phyloP scores from a whole-genome alignment of 768 basidiomycete genomes.

The Gloeostereum incarnatum region DNA sequence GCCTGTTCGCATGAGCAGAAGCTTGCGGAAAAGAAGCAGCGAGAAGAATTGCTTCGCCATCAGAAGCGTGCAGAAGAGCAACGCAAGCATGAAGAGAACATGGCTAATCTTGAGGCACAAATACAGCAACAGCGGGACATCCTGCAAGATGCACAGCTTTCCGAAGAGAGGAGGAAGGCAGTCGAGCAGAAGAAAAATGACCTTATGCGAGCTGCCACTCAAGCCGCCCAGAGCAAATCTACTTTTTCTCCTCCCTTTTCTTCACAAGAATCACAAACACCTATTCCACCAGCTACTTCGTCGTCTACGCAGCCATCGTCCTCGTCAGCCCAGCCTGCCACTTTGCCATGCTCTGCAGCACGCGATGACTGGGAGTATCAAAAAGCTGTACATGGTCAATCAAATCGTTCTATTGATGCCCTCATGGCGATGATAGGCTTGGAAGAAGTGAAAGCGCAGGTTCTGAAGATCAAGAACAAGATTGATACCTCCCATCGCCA shows the following conservation, averaged over 20 bases:
- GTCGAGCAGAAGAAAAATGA: slow-evolving; percentile 35
- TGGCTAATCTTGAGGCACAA: slow-evolving; percentile 34
- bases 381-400: slow-evolving; percentile 43
- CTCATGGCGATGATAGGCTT: slow-evolving; percentile 67
- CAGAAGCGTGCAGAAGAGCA: slow-evolving; percentile 35
- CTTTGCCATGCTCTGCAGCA: too few species aligned
- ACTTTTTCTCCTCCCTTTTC: slow-evolving; percentile 1
- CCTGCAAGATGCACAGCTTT: slow-evolving; percentile 24
- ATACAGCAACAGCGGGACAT: slow-evolving; percentile 22
- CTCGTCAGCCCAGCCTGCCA: not conserved
- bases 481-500: slow-evolving; percentile 51
- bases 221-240: slow-evolving; percentile 1
- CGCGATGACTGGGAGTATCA: slow-evolving; percentile 56
- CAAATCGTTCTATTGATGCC: slow-evolving; percentile 43
- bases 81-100: slow-evolving; percentile 26
- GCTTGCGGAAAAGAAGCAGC: slow-evolving; percentile 28
- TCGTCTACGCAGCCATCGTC: not conserved
- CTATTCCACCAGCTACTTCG: slow-evolving; percentile 1
- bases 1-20: slow-evolving; percentile 36
- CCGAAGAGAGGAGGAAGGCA: slow-evolving; percentile 21
- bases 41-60: slow-evolving; percentile 29
- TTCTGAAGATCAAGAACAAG: slow-evolving; percentile 49
- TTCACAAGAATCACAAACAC: not conserved
- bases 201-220: slow-evolving; percentile 27
- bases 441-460: slow-evolving; percentile 51